phyloP scores from a whole-genome alignment of 1,139 yeast species.

The Ashbya aceris region DNA sequence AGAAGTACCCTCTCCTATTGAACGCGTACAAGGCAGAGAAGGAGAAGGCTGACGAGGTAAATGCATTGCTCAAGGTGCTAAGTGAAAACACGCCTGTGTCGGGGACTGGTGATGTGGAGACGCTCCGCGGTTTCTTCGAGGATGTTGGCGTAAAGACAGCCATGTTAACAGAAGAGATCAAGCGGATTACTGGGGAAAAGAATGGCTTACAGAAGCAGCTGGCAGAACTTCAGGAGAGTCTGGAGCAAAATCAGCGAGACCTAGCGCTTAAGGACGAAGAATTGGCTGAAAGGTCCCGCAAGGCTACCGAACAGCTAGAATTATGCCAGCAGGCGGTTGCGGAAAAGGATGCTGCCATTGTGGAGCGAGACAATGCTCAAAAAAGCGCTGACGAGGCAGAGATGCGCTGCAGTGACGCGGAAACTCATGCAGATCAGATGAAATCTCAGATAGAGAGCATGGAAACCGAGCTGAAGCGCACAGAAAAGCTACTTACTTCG shows the following conservation, averaged over 20 bases:
- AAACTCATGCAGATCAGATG: conserved; percentile 3
- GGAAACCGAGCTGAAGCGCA: conserved; percentile 3
- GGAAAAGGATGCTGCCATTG: conserved; percentile 4
- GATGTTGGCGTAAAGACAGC: conserved; percentile 55
- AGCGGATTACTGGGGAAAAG: conserved; percentile 24
- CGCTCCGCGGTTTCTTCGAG: conserved; percentile 59
- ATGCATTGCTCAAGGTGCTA: conserved; percentile 57
- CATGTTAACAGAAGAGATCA: conserved; percentile 38
- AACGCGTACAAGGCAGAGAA: conserved; percentile 82
- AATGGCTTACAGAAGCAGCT: conserved; percentile 12
- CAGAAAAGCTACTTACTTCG: neutral
- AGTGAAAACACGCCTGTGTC: conserved; percentile 76
- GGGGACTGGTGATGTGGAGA: conserved; percentile 55
- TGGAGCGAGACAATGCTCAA: conserved; percentile 1
- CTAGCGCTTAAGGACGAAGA: conserved; percentile 10
- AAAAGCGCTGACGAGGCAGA: neutral
- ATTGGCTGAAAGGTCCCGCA: conserved; percentile 11
- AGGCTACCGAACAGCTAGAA: conserved; percentile 7
- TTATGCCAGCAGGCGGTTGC: conserved; percentile 5
- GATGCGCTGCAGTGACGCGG: neutral
- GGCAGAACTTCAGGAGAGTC: conserved; percentile 8
- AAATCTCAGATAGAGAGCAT: conserved; percentile 3
- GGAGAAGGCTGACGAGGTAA: conserved; percentile 53
- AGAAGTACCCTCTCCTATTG: conserved; percentile 71
- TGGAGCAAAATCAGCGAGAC: conserved; percentile 6